These are phyloP conservation scores for Perkinsus chesapeaki DNA, from an alignment of 169 alveolate species.

Conservation along the genomic window DNA sequence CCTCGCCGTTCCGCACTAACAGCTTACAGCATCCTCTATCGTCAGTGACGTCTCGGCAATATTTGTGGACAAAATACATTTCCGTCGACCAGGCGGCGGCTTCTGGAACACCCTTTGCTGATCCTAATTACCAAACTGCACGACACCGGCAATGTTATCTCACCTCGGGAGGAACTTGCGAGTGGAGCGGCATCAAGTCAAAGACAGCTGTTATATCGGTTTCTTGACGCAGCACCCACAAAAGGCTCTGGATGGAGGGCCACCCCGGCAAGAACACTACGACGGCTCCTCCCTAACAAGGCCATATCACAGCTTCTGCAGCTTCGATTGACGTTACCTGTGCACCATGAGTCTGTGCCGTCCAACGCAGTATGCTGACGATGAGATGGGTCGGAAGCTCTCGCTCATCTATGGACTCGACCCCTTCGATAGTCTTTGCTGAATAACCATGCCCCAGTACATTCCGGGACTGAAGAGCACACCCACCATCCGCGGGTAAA, in stretches of 20 bases:
- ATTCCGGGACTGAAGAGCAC: neutral
- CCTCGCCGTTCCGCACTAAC: neutral
- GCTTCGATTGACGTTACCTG: neutral
- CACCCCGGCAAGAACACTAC: slow-evolving; percentile 10
- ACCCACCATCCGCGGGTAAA: too few species aligned
- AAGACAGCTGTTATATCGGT: neutral
- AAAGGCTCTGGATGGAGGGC: neutral
- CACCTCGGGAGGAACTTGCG: slow-evolving; percentile 6
- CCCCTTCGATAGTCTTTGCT: neutral
- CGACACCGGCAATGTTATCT: neutral
- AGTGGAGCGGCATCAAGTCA: slow-evolving; percentile 6
- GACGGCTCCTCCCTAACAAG: neutral
- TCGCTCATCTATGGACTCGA: neutral
- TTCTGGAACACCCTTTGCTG: slow-evolving; percentile 61
- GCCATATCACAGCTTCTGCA: neutral
- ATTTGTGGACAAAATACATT: slow-evolving; percentile 90
- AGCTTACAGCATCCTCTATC: slow-evolving; percentile 56
- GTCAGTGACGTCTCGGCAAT: slow-evolving; percentile 96
- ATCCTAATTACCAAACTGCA: neutral
- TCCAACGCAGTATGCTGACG: neutral
- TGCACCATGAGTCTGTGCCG: neutral
- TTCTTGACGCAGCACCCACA: neutral
- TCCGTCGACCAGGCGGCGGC: slow-evolving; percentile 57
- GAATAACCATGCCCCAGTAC: neutral
- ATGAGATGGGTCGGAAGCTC: neutral